These are phyloP conservation scores for Colletotrichum nymphaeae DNA, from an alignment of 2,329 filamentous ascomycete species.

Conservation along the genomic window DNA sequence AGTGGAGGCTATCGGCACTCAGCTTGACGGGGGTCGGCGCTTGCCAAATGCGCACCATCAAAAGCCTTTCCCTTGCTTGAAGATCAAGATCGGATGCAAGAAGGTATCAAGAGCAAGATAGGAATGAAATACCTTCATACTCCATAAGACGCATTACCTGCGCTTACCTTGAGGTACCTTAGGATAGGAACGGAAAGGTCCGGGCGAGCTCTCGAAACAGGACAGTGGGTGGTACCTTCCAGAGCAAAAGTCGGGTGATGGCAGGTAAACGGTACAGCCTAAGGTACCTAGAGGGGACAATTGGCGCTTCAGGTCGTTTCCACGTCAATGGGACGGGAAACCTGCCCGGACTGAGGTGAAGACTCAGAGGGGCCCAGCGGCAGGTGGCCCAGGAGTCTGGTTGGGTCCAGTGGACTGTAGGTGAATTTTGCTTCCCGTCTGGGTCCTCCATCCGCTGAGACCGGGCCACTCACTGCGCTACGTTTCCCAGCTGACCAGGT, in stretches of 20 bases:
- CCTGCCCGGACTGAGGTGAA: no score
- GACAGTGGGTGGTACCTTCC: not conserved
- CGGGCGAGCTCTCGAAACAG: not conserved
- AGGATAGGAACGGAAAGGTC: not conserved
- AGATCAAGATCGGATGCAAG: no score
- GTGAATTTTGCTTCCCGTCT: constrained; percentile 8
- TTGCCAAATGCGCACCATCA: not conserved
- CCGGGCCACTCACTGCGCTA: constrained; percentile 3
- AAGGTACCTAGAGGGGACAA: not conserved
- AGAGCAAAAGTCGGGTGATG: no score
- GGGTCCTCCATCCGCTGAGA: constrained; percentile 3
- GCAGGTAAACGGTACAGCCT: not conserved
- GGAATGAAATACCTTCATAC: no score
- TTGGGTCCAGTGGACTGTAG: not conserved
- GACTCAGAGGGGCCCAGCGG: not conserved
- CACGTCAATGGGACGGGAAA: not conserved
- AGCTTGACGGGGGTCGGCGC: no score
- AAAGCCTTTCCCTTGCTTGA: not conserved
- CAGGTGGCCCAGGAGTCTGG: not conserved
- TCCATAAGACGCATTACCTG: no score
- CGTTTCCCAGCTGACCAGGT: constrained; percentile 3
- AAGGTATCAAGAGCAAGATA: no score
- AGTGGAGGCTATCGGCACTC: no score
- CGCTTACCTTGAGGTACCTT: no score
- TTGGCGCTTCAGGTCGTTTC: not conserved